phyloP scores from a whole-genome alignment of 1,284 basidiomycete species.

The Wallemia mellicola region DNA sequence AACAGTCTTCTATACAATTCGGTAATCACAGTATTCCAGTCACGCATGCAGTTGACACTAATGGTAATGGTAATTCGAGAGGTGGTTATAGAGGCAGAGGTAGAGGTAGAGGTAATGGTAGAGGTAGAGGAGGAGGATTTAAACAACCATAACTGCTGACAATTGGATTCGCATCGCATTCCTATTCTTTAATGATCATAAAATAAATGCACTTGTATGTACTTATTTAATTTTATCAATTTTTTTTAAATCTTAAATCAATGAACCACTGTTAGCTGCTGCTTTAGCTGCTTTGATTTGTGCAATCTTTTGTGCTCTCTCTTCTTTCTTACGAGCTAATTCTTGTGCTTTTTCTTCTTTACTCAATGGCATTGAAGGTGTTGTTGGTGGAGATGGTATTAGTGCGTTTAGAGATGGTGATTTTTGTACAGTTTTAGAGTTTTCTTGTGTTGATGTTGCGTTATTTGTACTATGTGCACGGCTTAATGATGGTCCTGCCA shows the following conservation, averaged over 20 bases:
- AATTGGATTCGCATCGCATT: too few relatives aligned
- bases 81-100: not conserved
- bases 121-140: not conserved
- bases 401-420: not conserved
- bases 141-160: not conserved
- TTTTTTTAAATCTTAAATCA: not conserved
- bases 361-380: constrained; percentile 21
- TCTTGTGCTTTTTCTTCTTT: constrained; percentile 71
- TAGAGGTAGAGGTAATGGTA: not conserved
- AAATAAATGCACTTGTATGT: not conserved
- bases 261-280: not conserved
- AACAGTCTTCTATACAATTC: not conserved
- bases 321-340: constrained; percentile 61
- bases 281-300: not conserved
- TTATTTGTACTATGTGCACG: not conserved
- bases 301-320: constrained; percentile 19
- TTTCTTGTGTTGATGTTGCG: not conserved
- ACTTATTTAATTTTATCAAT: not conserved
- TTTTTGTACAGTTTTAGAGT: not conserved
- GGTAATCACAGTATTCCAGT: not conserved
- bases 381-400: constrained; percentile 1
- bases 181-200: too few relatives aligned
- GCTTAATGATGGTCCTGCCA: not conserved
- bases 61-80: not conserved
- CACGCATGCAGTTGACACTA: not conserved